Evolutionary conservation across 2,329 filamentous ascomycete genomes (phyloP), one percentile per base, ranked within the genome.

Genomic region (Alternaria incomplexa): DNA sequence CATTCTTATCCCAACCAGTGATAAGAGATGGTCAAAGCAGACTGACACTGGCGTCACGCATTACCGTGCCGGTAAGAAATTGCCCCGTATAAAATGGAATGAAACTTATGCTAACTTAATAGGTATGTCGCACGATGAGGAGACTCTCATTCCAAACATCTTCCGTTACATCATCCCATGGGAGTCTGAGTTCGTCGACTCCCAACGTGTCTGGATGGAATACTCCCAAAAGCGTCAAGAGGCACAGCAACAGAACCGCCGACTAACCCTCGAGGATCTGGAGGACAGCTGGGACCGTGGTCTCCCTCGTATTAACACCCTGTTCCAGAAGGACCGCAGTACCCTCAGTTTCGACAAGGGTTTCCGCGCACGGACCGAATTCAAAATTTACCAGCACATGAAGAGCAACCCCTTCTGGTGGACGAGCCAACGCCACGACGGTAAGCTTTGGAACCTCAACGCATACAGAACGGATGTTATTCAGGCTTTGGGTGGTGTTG

Each of bases 371-470:
- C 88, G 96, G 57, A 93, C 95, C 11, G 96, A 99, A 79, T 99
- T 99, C 85, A 99, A 99, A 85, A 90, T 96, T 28, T 99, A 98
- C 78, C 95, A 98, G 80, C 85, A 98, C 64, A 98, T 99, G 95
- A 97, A 97, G 88, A 96, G 91, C 82, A 97, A 98, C 78, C 96
- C 96, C 0, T 98, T 98, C 85, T 97, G 94, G 93, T 99, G 96
- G 96, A 99, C 96, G 5, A 97, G 92, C 74, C 95, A 98, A 80
- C 87, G 96, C 43, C 96, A 99, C 75, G 96, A 99, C 74, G 96
- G 96, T 77, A 98, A 98, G 77, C 81, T 99, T 5, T 99, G 96
- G 96, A 97, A 97, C 68, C 81, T 99, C 57, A 98, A 98, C 69
- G 92, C 93, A 1, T 97, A 98, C 81, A 86, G 96, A 66, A 97